Conservation (phyloP, 164 flowering plant genomes). For the Protea cynaroides region DNA sequence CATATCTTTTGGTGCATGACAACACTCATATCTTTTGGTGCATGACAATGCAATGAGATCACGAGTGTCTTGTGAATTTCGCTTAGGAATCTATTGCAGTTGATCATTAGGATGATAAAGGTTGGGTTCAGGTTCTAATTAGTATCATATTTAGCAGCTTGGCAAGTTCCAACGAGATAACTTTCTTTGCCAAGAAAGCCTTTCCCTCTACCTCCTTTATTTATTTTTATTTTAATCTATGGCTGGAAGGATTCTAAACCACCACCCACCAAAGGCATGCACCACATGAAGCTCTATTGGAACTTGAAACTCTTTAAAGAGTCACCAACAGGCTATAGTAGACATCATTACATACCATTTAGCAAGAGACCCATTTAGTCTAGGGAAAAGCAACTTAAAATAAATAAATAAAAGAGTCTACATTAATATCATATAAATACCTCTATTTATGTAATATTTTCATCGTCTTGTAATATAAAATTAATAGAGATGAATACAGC, state of each 20-base stretch:
- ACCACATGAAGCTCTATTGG: constrained; percentile 13
- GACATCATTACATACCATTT: constrained; percentile 1
- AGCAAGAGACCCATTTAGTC: too few species aligned
- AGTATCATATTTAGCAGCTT: constrained; percentile 14
- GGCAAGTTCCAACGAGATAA: constrained; percentile 22
- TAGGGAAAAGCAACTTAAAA: too few species aligned
- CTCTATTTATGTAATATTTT: too few species aligned
- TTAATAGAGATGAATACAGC: too few species aligned
- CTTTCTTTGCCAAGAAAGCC: constrained; percentile 3
- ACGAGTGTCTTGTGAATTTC: constrained; percentile 16
- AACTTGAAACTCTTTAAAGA: constrained; percentile 17
- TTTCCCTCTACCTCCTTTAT: background rate
- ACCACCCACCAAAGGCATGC: constrained; percentile 13
- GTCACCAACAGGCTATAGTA: background rate
- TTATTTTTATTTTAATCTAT: constrained; percentile 9
- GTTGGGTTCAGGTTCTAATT: constrained; percentile 1
- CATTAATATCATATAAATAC: too few species aligned
- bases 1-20: too few species aligned
- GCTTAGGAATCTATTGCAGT: constrained; percentile 14
- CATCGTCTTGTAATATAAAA: too few species aligned
- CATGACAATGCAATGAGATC: constrained; percentile 21
- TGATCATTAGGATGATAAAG: constrained; percentile 14
- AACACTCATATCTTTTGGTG: too few species aligned
- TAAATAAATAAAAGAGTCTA: too few species aligned
- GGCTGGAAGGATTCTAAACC: constrained; percentile 6